Conservation (phyloP, 495 filamentous ascomycete species). For the Penicillium ochrochloron region DNA sequence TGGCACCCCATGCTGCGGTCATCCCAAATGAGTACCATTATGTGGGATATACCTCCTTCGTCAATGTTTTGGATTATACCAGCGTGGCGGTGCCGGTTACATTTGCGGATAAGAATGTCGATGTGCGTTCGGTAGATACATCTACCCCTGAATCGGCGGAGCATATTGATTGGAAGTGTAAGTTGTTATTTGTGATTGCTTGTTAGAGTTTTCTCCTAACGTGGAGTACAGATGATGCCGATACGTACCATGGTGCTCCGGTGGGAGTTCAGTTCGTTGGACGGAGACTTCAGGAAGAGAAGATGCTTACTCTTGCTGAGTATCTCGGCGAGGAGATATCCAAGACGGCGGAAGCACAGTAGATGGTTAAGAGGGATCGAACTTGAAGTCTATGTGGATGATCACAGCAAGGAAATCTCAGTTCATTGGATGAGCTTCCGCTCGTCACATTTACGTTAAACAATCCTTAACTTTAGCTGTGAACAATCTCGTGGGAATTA, state of each 20-base stretch:
- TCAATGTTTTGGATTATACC: constrained; percentile 64
- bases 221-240: constrained; percentile 51
- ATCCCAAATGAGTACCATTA: constrained; percentile 51
- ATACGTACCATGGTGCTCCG: constrained; percentile 58
- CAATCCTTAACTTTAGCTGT: too few relatives aligned
- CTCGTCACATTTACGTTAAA: background rate
- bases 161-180: constrained; percentile 54
- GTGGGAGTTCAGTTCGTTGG: constrained; percentile 58
- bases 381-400: background rate
- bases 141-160: constrained; percentile 49
- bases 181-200: constrained; percentile 33
- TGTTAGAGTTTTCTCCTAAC: constrained; percentile 6
- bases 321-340: constrained; percentile 36
- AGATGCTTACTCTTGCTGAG: constrained; percentile 50
- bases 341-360: constrained; percentile 4
- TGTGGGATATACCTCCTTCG: constrained; percentile 56
- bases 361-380: background rate
- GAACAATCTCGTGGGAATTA: background rate
- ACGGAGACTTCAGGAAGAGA: constrained; percentile 58
- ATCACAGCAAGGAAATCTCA: background rate
- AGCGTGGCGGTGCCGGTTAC: constrained; percentile 63
- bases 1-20: constrained; percentile 52
- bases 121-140: constrained; percentile 45
- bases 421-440: too few relatives aligned
- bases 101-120: constrained; percentile 55